Evolutionary conservation across 768 basidiomycete species (phyloP).

Genomic region (Steccherinum ochraceum): DNA sequence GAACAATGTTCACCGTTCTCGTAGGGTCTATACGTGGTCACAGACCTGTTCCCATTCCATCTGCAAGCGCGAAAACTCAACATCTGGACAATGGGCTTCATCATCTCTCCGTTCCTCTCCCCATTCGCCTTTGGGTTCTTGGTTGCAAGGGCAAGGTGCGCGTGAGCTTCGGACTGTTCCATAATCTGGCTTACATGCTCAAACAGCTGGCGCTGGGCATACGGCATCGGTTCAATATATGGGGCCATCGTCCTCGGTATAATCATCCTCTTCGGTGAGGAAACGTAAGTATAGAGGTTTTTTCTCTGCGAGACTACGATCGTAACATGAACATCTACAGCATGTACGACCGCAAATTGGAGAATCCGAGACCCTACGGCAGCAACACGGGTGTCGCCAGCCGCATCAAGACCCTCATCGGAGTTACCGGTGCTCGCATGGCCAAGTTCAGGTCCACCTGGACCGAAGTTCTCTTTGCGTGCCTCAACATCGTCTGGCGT

Average conservation of each 20-base stretch:
- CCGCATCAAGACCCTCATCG: constrained; percentile 52
- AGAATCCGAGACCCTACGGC: constrained; percentile 31
- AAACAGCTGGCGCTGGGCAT: constrained; percentile 55
- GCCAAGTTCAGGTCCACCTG: constrained; percentile 48
- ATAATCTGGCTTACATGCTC: neutral
- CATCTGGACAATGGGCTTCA: constrained; percentile 70
- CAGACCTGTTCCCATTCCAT: constrained; percentile 65
- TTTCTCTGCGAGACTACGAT: too few species aligned
- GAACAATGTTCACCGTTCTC: neutral
- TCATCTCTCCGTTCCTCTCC: constrained; percentile 57
- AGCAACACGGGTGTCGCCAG: neutral
- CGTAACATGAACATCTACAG: too few species aligned
- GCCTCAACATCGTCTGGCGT: constrained; percentile 52
- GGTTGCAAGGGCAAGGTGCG: constrained; percentile 42
- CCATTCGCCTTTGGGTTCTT: constrained; percentile 68
- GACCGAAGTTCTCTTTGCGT: constrained; percentile 36
- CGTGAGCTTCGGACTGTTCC: constrained; percentile 5
- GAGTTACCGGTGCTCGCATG: constrained; percentile 56
- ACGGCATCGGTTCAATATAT: constrained; percentile 63
- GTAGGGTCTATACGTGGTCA: constrained; percentile 54
- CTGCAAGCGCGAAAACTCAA: constrained; percentile 63
- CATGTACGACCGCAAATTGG: constrained; percentile 54
- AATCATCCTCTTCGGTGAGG: constrained; percentile 58
- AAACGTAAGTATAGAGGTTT: constrained; percentile 57
- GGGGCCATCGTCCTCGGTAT: constrained; percentile 46